A percentile compares a stretch with the other conserved stretches of the same genome.
Evolutionary conservation across 768 basidiomycete genomes (phyloP).

Genomic region (Lactarius hengduanensis): DNA sequence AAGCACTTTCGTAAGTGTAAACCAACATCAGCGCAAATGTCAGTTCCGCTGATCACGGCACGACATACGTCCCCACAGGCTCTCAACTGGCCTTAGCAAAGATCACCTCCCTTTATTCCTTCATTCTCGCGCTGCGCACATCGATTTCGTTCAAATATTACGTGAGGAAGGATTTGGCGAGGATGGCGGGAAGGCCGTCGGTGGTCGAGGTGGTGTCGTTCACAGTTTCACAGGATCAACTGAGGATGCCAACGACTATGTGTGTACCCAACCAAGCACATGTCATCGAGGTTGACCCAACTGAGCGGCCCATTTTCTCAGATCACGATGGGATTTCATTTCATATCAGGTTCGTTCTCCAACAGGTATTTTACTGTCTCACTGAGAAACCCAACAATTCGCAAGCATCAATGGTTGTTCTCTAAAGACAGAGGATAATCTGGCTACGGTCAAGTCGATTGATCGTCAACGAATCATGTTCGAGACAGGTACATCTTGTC

Average conservation of each 20-base stretch:
- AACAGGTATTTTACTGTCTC: neutral
- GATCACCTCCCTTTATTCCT: slow-evolving; percentile 74
- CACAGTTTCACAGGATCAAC: slow-evolving; percentile 76
- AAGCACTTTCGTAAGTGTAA: slow-evolving; percentile 56
- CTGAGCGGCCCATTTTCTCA: slow-evolving; percentile 31
- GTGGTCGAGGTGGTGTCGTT: slow-evolving; percentile 71
- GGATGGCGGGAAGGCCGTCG: slow-evolving; percentile 53
- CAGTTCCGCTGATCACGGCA: neutral
- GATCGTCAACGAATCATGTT: slow-evolving; percentile 60
- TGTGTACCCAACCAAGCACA: slow-evolving; percentile 36
- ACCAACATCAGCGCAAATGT: neutral
- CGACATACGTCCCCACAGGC: slow-evolving; percentile 32
- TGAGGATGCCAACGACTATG: slow-evolving; percentile 63
- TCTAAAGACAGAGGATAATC: slow-evolving; percentile 67
- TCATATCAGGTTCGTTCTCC: slow-evolving; percentile 49
- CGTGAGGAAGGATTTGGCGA: slow-evolving; percentile 62
- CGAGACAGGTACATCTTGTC: slow-evolving; percentile 58
- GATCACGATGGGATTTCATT: slow-evolving; percentile 65
- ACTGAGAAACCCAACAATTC: slow-evolving; percentile 4
- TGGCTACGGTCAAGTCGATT: slow-evolving; percentile 54
- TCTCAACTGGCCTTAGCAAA: slow-evolving; percentile 65
- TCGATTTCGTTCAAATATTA: slow-evolving; percentile 64
- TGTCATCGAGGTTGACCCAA: neutral
- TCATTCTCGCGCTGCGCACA: slow-evolving; percentile 75
- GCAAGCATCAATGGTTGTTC: slow-evolving; percentile 71